Base-by-base conservation (phyloP, 1,284 basidiomycete species). In the Flammula alnicola region DNA sequence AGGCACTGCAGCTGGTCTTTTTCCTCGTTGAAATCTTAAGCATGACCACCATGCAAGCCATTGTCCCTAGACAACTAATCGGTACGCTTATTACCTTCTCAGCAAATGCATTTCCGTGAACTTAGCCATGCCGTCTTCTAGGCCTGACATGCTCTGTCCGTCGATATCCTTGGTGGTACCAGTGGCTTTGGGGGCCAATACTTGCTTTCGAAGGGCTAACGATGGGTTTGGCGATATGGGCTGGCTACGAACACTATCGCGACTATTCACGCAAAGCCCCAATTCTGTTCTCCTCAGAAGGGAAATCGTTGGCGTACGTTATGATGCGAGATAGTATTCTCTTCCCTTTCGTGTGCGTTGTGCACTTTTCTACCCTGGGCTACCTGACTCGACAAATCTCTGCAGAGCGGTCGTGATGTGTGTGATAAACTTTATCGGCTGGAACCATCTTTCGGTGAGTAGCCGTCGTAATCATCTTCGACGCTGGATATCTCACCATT, bases 311-410 rank as follows among this genome's bases (percentile, higher is more conserved):
- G 35, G 35, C 35, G 3, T 37, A 37, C 19, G 10, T 37, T 17
- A 37, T 37, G 35, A 16, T 37, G 19, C n/a, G 35, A 10, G 35
- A 37, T 20, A 37, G 35, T 37, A 37, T 37, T 17, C 10, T 37
- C 5, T 37, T 5, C 14, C 35, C 35, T 11, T 11, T 37, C 35
- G 11, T 37, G 35, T 37, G 19, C 12, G 35, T 20, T 5, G 3
- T 16, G n/a, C 4, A 3, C 3, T 37, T 17, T 3, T 14, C n/a
- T 14, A 14, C 19, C 19, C 35, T 14, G 14, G 4, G 10, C n/a
- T 37, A 37, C 11, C 35, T 5, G 11, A 32, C 4, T 32, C 5
- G 4, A 17, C 35, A 14, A 17, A 37, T 14, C n/a, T 37, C 14
- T 4, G 11, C 35, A 37, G 35, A 11, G 35, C 14, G n/a, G 19